Conservation (phyloP, 2,329 filamentous ascomycete species). For the Epichloe brachyelytri region DNA sequence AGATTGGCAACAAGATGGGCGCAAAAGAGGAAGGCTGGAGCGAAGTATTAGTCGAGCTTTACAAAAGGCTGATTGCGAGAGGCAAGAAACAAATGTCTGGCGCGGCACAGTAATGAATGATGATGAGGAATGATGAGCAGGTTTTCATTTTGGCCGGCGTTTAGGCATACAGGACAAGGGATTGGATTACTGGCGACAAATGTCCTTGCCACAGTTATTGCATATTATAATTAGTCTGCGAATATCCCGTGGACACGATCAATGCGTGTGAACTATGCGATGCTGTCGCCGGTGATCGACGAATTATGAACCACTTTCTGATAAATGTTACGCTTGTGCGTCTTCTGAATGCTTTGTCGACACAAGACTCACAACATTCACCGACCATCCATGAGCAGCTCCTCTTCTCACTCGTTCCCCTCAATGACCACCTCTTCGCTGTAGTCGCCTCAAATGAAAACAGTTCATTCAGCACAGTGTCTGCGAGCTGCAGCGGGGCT, state of each 20-base stretch:
- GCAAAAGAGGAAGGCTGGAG: slow-evolving; percentile 35
- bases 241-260: background rate
- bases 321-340: background rate
- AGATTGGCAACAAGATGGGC: slow-evolving; percentile 31
- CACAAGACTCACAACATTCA: no score
- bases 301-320: background rate
- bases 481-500: no score
- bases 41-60: slow-evolving; percentile 41
- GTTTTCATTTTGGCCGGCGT: slow-evolving; percentile 4
- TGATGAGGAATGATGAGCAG: slow-evolving; percentile 9
- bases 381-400: no score
- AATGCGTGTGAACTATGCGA: background rate
- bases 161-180: background rate
- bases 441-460: no score
- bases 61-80: slow-evolving; percentile 40
- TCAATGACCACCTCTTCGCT: no score
- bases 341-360: no score
- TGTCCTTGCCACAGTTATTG: background rate
- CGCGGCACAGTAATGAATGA: slow-evolving; percentile 15
- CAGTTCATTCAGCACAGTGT: no score
- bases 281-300: background rate
- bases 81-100: slow-evolving; percentile 31
- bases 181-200: background rate
- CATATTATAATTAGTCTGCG: background rate
- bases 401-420: no score